These are phyloP conservation scores for Helicocarpus griseus DNA, from an alignment of 2,329 filamentous ascomycete genomes.

Conservation along the genomic window DNA sequence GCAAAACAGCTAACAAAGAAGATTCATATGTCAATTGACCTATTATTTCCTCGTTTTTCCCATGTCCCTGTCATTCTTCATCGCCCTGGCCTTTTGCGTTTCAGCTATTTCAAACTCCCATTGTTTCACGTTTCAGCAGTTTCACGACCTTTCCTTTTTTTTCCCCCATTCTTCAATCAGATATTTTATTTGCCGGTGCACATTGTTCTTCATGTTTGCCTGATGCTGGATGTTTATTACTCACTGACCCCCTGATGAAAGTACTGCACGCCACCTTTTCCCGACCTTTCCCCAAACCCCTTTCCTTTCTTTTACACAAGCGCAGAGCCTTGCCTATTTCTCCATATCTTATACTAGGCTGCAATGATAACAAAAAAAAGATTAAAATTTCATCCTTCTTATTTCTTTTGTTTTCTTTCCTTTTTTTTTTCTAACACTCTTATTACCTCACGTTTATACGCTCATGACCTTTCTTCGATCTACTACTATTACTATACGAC, in stretches of 20 bases:
- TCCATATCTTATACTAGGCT: background rate
- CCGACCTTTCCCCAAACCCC: background rate
- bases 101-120: background rate
- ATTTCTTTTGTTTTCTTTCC: too few species aligned
- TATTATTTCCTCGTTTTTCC: background rate
- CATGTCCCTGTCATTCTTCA: background rate
- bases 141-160: background rate
- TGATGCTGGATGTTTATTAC: constrained; percentile 1
- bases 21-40: background rate
- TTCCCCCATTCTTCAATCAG: background rate
- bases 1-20: background rate
- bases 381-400: background rate
- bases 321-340: background rate
- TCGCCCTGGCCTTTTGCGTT: background rate
- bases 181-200: background rate
- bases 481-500: background rate
- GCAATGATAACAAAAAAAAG: background rate
- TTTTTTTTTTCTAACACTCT: background rate
- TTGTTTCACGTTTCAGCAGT: background rate
- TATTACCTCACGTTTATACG: background rate
- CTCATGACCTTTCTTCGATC: background rate
- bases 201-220: background rate
- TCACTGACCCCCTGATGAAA: background rate
- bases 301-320: background rate
- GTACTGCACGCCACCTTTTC: background rate